Base-by-base conservation (phyloP, 768 basidiomycete genomes). In the Calocera cornea region DNA sequence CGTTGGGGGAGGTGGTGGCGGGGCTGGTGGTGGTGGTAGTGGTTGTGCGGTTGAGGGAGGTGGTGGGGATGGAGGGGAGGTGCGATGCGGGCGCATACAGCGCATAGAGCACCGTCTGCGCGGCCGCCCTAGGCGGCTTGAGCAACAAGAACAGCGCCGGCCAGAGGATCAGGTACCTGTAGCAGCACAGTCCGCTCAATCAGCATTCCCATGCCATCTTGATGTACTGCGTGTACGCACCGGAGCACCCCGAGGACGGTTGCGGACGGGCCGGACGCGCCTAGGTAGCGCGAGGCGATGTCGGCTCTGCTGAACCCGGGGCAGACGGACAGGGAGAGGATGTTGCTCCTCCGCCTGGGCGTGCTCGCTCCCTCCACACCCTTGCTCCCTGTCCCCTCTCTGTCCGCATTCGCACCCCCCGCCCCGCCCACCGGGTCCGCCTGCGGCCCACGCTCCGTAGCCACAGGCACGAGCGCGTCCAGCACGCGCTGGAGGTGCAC, bases 401-500 rank as follows among this genome's bases (percentile, higher is more conserved):
- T 76, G 64, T 72, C 76, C 7, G 77, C 72, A 3, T 34, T 77
- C 74, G 65, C 79, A 22, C 77, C 10, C 78, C 77, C 49, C 63
- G 77, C 79, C 7, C 85, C 83, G 1, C 82, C 74, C 67, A 84
- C 84, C 1, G 84, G 60, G 22, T 68, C 10, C 68, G 27, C 19
- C 64, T 68, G 19, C 44, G 65, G 44, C 2, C 41, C 34, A n/a
- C 33, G 31, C 64, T 67, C 49, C 11, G 64, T 33, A 41, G 29
- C 82, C 14, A 84, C 80, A 2, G 80, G 77, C 0, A 90, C 89
- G 1, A 95, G 82, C 0, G 91, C 89, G 71, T 95, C 89, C 34
- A 95, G 78, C 31, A 95, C 83, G 12, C 88, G 84, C 73, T 95
- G 92, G 2, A 97, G 81, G 77, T 95, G 92, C 7, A 86, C 82